Conservation (phyloP, 192 early-diverging fungal species). For the Backusella sp. region DNA sequence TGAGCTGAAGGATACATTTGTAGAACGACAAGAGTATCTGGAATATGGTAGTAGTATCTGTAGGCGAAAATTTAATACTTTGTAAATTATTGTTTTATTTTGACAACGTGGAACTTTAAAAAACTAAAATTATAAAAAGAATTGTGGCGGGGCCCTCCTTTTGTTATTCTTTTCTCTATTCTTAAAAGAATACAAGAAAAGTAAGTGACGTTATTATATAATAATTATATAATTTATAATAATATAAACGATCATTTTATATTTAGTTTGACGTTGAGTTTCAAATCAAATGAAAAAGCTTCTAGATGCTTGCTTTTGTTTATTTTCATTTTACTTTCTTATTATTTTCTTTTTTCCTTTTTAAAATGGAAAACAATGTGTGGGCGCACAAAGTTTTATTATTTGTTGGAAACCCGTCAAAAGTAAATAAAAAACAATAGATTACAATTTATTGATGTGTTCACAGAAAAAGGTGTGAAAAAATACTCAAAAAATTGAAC, state of each 20-base stretch:
- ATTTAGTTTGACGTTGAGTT: neutral
- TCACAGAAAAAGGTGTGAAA: neutral
- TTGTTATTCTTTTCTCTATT: neutral
- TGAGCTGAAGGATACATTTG: constrained; percentile 47
- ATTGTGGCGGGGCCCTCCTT: neutral
- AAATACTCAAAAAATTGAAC: neutral
- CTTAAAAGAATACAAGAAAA: neutral
- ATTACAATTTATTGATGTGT: constrained; percentile 7
- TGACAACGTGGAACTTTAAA: constrained; percentile 5
- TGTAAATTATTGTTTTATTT: neutral
- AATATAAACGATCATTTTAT: neutral
- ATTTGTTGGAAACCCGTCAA: neutral
- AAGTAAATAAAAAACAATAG: constrained; percentile 1
- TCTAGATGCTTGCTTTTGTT: neutral
- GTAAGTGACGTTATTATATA: neutral
- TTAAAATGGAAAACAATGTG: neutral
- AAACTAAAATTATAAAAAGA: neutral
- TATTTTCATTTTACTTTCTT: no score
- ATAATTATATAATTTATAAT: neutral
- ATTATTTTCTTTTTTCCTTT: no score
- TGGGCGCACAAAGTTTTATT: neutral
- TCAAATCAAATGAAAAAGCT: neutral
- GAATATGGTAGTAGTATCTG: constrained; percentile 61
- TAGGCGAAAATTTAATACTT: constrained; percentile 43
- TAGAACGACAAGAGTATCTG: constrained; percentile 60